These are phyloP conservation scores for Pythium rhizo-oryzae DNA, from an alignment of 352 stramenopile species.

Conservation along the genomic window DNA sequence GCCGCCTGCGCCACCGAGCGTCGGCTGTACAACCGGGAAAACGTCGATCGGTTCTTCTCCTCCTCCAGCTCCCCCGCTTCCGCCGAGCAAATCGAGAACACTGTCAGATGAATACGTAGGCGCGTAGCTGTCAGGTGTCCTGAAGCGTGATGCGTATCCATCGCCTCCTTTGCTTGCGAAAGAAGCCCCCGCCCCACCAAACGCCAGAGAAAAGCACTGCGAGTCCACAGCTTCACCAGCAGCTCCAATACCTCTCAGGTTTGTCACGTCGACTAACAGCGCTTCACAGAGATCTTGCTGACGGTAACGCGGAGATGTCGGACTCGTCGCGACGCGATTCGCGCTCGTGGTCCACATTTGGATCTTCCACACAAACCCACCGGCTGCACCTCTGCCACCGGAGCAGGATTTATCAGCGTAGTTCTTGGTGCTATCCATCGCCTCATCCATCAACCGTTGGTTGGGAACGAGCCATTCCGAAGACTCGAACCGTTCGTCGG, in stretches of 20 bases:
- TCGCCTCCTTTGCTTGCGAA: slow-evolving; percentile 50
- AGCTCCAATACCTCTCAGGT: slow-evolving; percentile 54
- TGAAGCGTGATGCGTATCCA: slow-evolving; percentile 52
- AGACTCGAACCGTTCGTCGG: slow-evolving; percentile 38
- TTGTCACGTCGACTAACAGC: slow-evolving; percentile 46
- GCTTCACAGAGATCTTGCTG: slow-evolving; percentile 34
- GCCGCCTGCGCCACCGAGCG: slow-evolving; percentile 90
- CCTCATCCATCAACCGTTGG: slow-evolving; percentile 34
- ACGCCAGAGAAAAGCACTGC: slow-evolving; percentile 90
- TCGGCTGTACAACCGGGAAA: slow-evolving; percentile 64
- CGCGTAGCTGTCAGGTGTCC: slow-evolving; percentile 20
- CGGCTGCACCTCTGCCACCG: slow-evolving; percentile 73
- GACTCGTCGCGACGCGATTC: slow-evolving; percentile 81
- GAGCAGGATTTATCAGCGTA: slow-evolving; percentile 79
- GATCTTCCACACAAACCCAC: slow-evolving; percentile 91
- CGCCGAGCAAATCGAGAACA: slow-evolving; percentile 86
- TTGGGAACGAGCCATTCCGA: slow-evolving; percentile 66
- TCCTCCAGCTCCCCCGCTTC: slow-evolving; percentile 92
- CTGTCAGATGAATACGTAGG: slow-evolving; percentile 46
- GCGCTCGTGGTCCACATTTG: slow-evolving; percentile 87
- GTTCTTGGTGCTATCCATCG: slow-evolving; percentile 50
- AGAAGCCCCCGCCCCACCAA: slow-evolving; percentile 84
- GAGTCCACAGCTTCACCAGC: slow-evolving; percentile 63
- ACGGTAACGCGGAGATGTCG: slow-evolving; percentile 50
- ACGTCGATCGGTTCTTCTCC: slow-evolving; percentile 81